phyloP scores from a whole-genome alignment of 2,329 filamentous ascomycete species.

The Aspergillus viridinutans region DNA sequence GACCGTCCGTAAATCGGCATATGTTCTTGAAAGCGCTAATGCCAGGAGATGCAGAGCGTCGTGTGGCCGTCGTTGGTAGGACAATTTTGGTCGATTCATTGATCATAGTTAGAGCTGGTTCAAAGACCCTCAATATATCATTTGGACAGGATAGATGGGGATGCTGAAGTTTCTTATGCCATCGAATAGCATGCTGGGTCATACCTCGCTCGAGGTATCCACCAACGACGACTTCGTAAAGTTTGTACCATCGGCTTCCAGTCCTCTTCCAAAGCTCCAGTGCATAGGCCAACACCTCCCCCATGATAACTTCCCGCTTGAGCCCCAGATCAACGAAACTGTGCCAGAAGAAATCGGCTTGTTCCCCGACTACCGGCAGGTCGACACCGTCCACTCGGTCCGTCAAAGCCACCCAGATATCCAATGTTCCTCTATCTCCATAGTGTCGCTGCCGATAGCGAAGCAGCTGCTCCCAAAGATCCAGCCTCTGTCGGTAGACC shows the following conservation, averaged over 20 bases:
- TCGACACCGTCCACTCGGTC: slow-evolving; percentile 25
- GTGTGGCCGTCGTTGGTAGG: slow-evolving; percentile 4
- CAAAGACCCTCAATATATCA: slow-evolving; percentile 29
- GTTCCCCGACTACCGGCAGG: slow-evolving; percentile 34
- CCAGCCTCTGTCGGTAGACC: slow-evolving; percentile 30
- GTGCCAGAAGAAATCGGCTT: slow-evolving; percentile 41
- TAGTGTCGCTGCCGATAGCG: slow-evolving; percentile 41
- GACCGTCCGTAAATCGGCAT: slow-evolving; percentile 35
- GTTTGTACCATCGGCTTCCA: slow-evolving; percentile 33
- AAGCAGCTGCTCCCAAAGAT: slow-evolving; percentile 45
- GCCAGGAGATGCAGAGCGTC: slow-evolving; percentile 14
- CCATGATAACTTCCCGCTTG: slow-evolving; percentile 29
- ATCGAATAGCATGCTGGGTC: slow-evolving; percentile 29
- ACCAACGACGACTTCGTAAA: slow-evolving; percentile 38
- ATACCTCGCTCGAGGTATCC: slow-evolving; percentile 29
- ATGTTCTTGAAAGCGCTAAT: slow-evolving; percentile 39
- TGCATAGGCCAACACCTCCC: slow-evolving; percentile 33
- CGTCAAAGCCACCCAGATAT: slow-evolving; percentile 40
- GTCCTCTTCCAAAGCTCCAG: slow-evolving; percentile 38
- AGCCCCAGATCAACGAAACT: slow-evolving; percentile 36
- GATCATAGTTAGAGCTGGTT: slow-evolving; percentile 21
- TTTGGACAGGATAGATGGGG: slow-evolving; percentile 27
- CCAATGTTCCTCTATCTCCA: slow-evolving; percentile 38
- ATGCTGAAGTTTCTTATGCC: slow-evolving; percentile 35
- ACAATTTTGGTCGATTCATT: slow-evolving; percentile 15